Evolutionary conservation across 192 early-diverging fungal genomes (phyloP), one percentile per base, ranked within the genome.

Genomic region (Tieghemiomyces parasiticus): DNA sequence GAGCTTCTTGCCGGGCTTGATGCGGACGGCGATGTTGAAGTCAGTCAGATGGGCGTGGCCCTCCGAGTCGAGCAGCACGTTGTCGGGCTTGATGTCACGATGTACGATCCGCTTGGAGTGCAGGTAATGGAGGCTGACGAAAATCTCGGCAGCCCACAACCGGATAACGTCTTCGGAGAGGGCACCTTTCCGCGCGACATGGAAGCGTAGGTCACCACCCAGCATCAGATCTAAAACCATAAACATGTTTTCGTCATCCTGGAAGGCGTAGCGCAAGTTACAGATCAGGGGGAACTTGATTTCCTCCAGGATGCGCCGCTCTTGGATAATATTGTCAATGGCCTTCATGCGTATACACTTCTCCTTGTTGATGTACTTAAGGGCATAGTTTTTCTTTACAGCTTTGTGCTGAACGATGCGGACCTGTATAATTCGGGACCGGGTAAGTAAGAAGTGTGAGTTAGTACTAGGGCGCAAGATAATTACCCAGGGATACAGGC

Each of bases 141-240:
- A 63, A 3, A 88, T 34, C 62, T 91, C 89, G 13, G 85, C 85
- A 4, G 81, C 75, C 65, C 84, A 85, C 59, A 89, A 80, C 26
- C 74, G 62, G 22, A 90, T 82, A 26, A 76, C 71, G 2, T 76
- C 75, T 55, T 91, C 89, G 6, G 66, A 70, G 62, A 92, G 74
- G 0, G 67, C 71, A 0, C 78, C 78, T 67, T 77, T 70, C n/a
- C 83, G 67, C 52, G 84, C 79, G 38, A 92, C 61, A 62, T 93
- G 90, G 63, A 85, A 89, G 12, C 86, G 77, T 56, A 93, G 67
- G 67, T 93, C 89, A 8, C 90, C 89, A 32, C 88, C 89, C 70
- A 89, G 78, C 89, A 90, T 92, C 38, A 93, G 70, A 65, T 93
- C 90, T 59, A 90, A 72, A 8, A 90, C 83, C 85, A 92, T 89